Base-by-base conservation (phyloP, 441 rosid species). In the Heliophila coronopifolia region DNA sequence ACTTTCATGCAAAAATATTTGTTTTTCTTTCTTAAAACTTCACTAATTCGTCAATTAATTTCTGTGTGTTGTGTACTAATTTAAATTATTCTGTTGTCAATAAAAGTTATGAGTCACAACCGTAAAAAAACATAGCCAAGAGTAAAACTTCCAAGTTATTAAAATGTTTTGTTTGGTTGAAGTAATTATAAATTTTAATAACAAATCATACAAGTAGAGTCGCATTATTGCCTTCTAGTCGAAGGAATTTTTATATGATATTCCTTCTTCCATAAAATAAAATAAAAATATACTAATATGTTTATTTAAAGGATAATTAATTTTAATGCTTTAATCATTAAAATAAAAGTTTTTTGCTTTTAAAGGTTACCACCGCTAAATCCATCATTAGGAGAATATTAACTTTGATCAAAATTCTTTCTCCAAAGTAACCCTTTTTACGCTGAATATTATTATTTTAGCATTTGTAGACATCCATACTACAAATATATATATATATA, bases 1-100 rank as follows among this genome's bases (percentile, higher is more conserved):
- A 51, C 61, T 48, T 23, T 74, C 75, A 52, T 64, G 69, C 71
- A 69, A 58, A n/a, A n/a, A n/a, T n/a, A n/a, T n/a, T n/a, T n/a
- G n/a, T n/a, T n/a, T n/a, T n/a, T n/a, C n/a, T n/a, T n/a, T n/a
- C n/a, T n/a, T n/a, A n/a, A n/a, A n/a, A n/a, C n/a, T n/a, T n/a
- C n/a, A n/a, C n/a, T n/a, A n/a, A n/a, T n/a, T n/a, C n/a, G n/a
- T n/a, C n/a, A n/a, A n/a, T n/a, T n/a, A n/a, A n/a, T n/a, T n/a
- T n/a, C n/a, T n/a, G n/a, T n/a, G n/a, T n/a, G n/a, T n/a, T n/a
- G n/a, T n/a, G n/a, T n/a, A n/a, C n/a, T 37, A 38, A 5, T 5
- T 38, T 37, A 9, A 4, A 16, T 16, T 5, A 16, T 19, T 19
- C 11, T 38, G 14, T 38, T 18, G 11, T 9, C 26, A n/a, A n/a